Percentiles rank a stretch among this genome's conserved stretches.
Evolutionary conservation across 768 basidiomycete species (phyloP).

Genomic region (Clitopilus hobsonii): DNA sequence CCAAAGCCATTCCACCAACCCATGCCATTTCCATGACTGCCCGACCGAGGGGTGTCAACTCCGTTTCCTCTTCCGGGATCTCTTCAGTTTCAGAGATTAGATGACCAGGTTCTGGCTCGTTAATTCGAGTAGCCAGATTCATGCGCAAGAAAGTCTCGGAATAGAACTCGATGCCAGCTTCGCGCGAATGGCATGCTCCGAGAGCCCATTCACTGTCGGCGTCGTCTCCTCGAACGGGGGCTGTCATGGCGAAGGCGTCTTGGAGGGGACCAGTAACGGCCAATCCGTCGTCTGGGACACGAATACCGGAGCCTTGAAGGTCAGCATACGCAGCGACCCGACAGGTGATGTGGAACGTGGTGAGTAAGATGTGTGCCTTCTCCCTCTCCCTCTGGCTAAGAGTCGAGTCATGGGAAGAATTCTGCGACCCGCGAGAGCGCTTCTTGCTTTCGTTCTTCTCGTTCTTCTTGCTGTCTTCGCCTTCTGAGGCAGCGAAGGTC

Average conservation of each 20-base stretch:
- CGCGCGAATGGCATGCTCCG: constrained; percentile 57
- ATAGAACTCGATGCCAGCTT: constrained; percentile 72
- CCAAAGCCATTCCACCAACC: constrained; percentile 47
- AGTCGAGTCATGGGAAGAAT: constrained; percentile 28
- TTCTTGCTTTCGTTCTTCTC: constrained; percentile 39
- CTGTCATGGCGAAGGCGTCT: constrained; percentile 47
- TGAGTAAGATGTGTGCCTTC: constrained; percentile 44
- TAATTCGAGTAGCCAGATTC: constrained; percentile 63
- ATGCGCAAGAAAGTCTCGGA: constrained; percentile 61
- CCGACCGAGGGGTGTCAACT: constrained; percentile 46
- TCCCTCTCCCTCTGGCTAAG: constrained; percentile 36
- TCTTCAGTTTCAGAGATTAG: constrained; percentile 38
- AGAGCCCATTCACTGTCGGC: constrained; percentile 43
- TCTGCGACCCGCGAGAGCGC: constrained; percentile 32
- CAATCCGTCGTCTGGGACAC: constrained; percentile 67
- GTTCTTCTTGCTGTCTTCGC: constrained; percentile 23
- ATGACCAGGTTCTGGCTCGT: constrained; percentile 11
- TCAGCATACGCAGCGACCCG: constrained; percentile 71
- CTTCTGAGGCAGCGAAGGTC: constrained; percentile 11
- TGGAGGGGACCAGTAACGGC: constrained; percentile 57
- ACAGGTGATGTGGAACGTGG: constrained; percentile 69
- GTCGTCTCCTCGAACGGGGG: constrained; percentile 29
- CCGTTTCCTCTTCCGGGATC: constrained; percentile 36
- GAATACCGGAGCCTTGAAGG: constrained; percentile 66
- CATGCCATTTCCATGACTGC: constrained; percentile 56